These are phyloP conservation scores for Corrigiola litoralis DNA, from an alignment of 179 eudicot genomes.

Conservation along the genomic window DNA sequence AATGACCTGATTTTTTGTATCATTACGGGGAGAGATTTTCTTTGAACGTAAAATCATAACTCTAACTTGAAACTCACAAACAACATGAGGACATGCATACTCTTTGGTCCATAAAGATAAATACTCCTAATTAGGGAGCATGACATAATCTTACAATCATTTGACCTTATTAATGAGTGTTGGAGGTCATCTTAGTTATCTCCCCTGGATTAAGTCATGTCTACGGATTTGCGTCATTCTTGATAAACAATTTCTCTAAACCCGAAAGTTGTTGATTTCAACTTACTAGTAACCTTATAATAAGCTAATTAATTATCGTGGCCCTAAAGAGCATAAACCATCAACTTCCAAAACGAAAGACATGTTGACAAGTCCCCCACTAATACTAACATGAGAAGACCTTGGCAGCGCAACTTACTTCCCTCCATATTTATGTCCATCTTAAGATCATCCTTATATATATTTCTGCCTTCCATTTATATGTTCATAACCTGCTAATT, in stretches of 20 bases:
- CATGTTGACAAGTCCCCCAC: conserved; percentile 40
- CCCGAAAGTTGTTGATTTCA: neutral
- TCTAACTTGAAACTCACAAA: too few species aligned
- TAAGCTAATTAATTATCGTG: neutral
- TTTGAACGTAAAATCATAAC: too few species aligned
- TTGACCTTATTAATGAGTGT: conserved; percentile 11
- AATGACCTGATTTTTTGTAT: too few species aligned
- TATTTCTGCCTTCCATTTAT: neutral
- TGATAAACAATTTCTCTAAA: neutral
- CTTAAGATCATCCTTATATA: conserved; percentile 6
- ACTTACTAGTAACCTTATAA: conserved; percentile 7
- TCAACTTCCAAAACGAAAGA: conserved; percentile 20
- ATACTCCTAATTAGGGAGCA: neutral
- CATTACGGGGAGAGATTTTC: too few species aligned
- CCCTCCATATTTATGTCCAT: conserved; percentile 7
- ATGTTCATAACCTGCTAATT: neutral
- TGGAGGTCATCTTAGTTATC: conserved; percentile 19
- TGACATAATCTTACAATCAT: conserved; percentile 10
- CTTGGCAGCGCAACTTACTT: neutral
- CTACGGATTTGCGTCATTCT: conserved; percentile 10
- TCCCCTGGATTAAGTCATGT: conserved; percentile 14
- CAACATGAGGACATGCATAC: too few species aligned
- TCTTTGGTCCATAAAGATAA: neutral
- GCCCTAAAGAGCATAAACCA: neutral
- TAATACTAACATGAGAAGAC: conserved; percentile 4